Evolutionary conservation across 495 filamentous ascomycete species (phyloP).

Genomic region (Daldinia vernicosa): DNA sequence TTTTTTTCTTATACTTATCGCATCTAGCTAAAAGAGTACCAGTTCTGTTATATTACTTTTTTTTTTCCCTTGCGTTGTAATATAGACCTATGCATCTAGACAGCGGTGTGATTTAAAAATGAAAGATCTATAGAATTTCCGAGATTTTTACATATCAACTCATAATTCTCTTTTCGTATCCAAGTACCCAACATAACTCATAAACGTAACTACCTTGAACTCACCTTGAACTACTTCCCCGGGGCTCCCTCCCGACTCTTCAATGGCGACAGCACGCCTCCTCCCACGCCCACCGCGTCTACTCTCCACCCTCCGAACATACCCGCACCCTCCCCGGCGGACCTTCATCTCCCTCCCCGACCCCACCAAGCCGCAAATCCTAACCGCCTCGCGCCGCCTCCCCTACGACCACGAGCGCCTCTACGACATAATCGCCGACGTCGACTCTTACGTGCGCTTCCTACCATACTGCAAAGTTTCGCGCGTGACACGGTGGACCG

Average conservation of each 20-base stretch:
- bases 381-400: slow-evolving; percentile 79
- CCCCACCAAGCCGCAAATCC: slow-evolving; percentile 55
- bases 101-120: slow-evolving; percentile 2
- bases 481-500: slow-evolving; percentile 68
- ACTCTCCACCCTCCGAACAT: not conserved
- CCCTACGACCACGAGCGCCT: slow-evolving; percentile 75
- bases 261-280: not conserved
- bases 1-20: not conserved
- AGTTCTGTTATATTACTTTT: not conserved
- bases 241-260: not conserved
- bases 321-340: slow-evolving; percentile 26
- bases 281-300: not conserved
- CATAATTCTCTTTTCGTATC: not conserved
- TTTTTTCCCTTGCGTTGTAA: not conserved
- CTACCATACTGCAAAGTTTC: slow-evolving; percentile 84
- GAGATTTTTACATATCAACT: not conserved
- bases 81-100: slow-evolving; percentile 12
- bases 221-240: not conserved
- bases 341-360: slow-evolving; percentile 54
- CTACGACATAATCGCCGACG: slow-evolving; percentile 84
- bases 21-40: not conserved
- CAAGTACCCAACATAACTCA: not conserved
- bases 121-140: slow-evolving; percentile 11
- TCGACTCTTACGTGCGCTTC: slow-evolving; percentile 81
- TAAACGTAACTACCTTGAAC: slow-evolving; percentile 11